phyloP scores from a whole-genome alignment of 495 filamentous ascomycete genomes.

The Penicilliopsis zonata region DNA sequence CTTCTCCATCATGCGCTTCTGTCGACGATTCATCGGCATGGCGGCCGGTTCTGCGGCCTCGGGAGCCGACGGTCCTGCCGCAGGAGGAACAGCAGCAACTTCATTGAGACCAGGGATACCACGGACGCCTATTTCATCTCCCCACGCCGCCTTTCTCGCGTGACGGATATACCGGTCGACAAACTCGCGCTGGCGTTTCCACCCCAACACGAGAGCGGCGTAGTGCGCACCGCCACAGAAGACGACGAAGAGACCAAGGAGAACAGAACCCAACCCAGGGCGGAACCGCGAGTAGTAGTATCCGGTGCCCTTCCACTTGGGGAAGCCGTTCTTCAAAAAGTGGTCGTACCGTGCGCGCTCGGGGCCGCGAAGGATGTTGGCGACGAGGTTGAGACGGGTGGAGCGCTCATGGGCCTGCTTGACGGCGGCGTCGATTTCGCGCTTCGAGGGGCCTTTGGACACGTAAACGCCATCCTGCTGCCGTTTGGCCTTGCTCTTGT shows the following conservation, averaged over 20 bases:
- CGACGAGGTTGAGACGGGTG: conserved; percentile 68
- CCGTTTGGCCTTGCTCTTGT: conserved; percentile 41
- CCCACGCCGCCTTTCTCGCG: conserved; percentile 81
- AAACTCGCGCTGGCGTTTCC: conserved; percentile 82
- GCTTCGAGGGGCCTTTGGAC: conserved; percentile 53
- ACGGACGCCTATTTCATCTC: conserved; percentile 54
- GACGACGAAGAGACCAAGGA: conserved; percentile 72
- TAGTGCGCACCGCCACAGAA: conserved; percentile 82
- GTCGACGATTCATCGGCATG: conserved; percentile 67
- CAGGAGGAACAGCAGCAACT: conserved; percentile 18
- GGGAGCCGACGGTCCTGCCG: conserved; percentile 22
- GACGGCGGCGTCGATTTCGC: conserved; percentile 60
- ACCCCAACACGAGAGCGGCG: conserved; percentile 65
- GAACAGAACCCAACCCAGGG: conserved; percentile 74
- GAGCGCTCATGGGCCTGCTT: conserved; percentile 73
- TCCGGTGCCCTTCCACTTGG: conserved; percentile 89
- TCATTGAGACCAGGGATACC: conserved; percentile 56
- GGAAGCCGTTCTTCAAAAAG: conserved; percentile 90
- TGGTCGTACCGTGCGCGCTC: conserved; percentile 84
- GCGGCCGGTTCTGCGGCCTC: conserved; percentile 22
- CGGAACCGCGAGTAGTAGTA: conserved; percentile 95
- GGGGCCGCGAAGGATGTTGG: conserved; percentile 70
- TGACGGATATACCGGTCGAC: conserved; percentile 84
- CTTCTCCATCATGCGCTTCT: conserved; percentile 77
- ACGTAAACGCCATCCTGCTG: conserved; percentile 53